Conservation (phyloP, 1,284 basidiomycete species). For the Cystobasidiaceae sp. region DNA sequence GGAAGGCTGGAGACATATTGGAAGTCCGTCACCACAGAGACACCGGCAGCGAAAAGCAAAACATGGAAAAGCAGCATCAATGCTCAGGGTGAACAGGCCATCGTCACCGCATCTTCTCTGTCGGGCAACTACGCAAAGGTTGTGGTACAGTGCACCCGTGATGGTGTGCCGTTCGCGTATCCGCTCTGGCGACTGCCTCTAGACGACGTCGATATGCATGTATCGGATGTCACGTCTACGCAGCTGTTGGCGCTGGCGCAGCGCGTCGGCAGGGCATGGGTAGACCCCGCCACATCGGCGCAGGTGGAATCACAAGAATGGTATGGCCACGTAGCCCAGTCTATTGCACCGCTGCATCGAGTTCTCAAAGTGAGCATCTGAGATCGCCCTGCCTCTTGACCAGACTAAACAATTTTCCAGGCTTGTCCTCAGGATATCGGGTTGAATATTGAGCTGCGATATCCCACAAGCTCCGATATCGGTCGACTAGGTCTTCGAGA, state of each 20-base stretch:
- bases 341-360: conserved; percentile 20
- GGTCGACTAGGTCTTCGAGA: conserved; percentile 44
- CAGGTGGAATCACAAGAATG: background rate
- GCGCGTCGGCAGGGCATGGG: conserved; percentile 47
- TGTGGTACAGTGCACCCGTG: conserved; percentile 85
- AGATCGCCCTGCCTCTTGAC: background rate
- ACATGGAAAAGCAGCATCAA: background rate
- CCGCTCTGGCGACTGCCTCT: conserved; percentile 67
- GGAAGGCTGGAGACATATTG: conserved; percentile 94
- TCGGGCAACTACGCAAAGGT: conserved; percentile 80
- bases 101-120: conserved; percentile 76
- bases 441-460: conserved; percentile 73
- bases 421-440: conserved; percentile 66
- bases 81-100: conserved; percentile 40
- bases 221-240: conserved; percentile 71
- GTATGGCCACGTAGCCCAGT: conserved; percentile 6
- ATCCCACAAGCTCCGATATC: conserved; percentile 53
- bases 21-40: conserved; percentile 66
- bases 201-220: conserved; percentile 66
- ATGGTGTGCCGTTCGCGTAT: conserved; percentile 78
- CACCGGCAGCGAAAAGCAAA: background rate
- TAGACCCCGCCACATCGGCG: background rate
- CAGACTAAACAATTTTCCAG: conserved; percentile 49
- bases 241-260: conserved; percentile 70
- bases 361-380: conserved; percentile 4